Conservation (phyloP, 345 rosid species). For the Syzygium grande region DNA sequence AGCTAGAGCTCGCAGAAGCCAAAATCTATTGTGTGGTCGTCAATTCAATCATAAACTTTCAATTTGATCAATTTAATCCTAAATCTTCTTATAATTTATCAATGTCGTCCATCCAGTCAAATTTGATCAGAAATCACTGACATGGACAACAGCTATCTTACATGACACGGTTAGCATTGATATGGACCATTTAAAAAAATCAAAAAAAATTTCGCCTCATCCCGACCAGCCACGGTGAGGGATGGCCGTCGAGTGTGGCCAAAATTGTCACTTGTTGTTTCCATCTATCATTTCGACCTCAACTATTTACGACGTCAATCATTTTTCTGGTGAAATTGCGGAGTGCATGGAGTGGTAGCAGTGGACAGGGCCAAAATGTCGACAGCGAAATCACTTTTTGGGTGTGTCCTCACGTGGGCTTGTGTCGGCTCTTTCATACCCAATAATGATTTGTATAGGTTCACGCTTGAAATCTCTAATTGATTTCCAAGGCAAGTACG, state of each 20-base stretch:
- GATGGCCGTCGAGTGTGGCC: background rate
- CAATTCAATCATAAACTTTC: background rate
- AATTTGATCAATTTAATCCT: background rate
- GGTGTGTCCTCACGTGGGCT: too few relatives aligned
- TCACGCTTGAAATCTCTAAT: too few relatives aligned
- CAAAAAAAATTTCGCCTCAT: background rate
- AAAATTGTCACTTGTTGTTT: too few relatives aligned
- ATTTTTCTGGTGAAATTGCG: too few relatives aligned
- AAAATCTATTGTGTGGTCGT: background rate
- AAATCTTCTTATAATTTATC: background rate
- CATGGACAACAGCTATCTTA: rapidly evolving
- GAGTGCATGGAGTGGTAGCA: too few relatives aligned
- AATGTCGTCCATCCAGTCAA: background rate
- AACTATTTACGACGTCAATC: too few relatives aligned
- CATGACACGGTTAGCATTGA: background rate
- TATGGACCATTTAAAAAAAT: background rate
- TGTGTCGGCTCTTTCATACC: too few relatives aligned
- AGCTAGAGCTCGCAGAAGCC: background rate
- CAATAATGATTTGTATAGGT: too few relatives aligned
- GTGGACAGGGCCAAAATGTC: too few relatives aligned
- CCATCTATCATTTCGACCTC: too few relatives aligned
- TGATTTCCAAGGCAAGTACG: too few relatives aligned
- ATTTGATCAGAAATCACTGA: background rate
- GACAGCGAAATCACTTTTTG: too few relatives aligned
- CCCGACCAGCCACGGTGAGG: background rate